phyloP scores from a whole-genome alignment of 2,329 filamentous ascomycete genomes.

The Colletotrichum tofieldiae region DNA sequence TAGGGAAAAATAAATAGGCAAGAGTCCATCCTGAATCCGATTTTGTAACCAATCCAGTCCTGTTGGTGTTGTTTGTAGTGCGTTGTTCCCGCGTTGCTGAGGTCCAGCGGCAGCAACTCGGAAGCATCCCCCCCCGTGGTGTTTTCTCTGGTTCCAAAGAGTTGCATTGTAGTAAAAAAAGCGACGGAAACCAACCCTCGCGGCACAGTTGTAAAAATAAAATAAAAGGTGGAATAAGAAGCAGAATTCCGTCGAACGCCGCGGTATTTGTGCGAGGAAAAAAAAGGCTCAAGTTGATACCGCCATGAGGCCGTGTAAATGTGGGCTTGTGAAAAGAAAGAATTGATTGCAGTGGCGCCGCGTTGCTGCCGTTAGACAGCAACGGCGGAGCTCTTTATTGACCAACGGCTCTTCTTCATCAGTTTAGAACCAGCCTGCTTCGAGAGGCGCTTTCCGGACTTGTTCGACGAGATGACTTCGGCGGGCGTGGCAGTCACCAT shows the following conservation, averaged over 20 bases:
- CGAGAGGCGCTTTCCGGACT: constrained; percentile 49
- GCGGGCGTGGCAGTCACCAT: constrained; percentile 26
- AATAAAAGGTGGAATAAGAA: neutral
- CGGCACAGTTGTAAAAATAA: neutral
- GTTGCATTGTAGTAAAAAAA: neutral
- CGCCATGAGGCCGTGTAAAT: neutral
- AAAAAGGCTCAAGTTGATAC: neutral
- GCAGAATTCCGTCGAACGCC: constrained; percentile 26
- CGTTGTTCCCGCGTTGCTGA: constrained; percentile 28
- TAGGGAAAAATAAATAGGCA: neutral
- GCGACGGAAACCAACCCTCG: neutral
- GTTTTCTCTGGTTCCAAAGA: neutral
- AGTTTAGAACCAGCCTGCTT: constrained; percentile 50
- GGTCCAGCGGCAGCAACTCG: constrained; percentile 26
- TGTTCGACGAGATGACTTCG: constrained; percentile 26
- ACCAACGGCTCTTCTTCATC: constrained; percentile 53
- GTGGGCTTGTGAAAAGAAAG: neutral
- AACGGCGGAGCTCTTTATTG: constrained; percentile 47
- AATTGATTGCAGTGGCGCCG: too few species aligned
- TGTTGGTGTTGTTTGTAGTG: neutral
- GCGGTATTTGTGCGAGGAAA: neutral
- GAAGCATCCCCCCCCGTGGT: neutral
- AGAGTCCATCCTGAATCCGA: constrained; percentile 2
- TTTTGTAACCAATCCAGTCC: constrained; percentile 29
- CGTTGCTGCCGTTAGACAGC: constrained; percentile 45